Evolutionary conservation across 2,329 filamentous ascomycete species (phyloP).

Genomic region (Byssothecium circinans): DNA sequence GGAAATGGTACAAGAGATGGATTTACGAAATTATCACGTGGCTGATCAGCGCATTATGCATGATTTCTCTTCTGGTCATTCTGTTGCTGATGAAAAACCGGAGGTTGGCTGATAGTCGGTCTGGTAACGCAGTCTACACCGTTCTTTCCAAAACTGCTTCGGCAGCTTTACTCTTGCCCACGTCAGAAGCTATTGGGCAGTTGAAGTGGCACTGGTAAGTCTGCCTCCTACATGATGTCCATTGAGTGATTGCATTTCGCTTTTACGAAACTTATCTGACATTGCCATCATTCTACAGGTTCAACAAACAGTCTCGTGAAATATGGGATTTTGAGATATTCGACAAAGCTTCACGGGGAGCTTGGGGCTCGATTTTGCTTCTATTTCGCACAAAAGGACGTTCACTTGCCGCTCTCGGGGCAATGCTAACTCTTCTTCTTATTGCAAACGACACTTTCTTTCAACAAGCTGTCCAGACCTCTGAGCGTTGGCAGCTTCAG

Average conservation of each 20-base stretch:
- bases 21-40: constrained; percentile 17
- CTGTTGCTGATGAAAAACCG: constrained; percentile 32
- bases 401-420: constrained; percentile 25
- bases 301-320: constrained; percentile 20
- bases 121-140: constrained; percentile 24
- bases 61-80: constrained; percentile 36
- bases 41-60: constrained; percentile 14
- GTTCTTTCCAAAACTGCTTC: constrained; percentile 29
- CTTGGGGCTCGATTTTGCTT: constrained; percentile 25
- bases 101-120: constrained; percentile 34
- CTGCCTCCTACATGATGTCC: constrained; percentile 14
- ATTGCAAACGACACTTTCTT: constrained; percentile 36
- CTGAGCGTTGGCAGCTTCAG: constrained; percentile 18
- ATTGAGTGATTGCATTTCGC: constrained; percentile 21
- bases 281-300: constrained; percentile 18
- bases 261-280: constrained; percentile 13
- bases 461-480: constrained; percentile 33
- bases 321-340: constrained; percentile 43
- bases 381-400: constrained; percentile 22
- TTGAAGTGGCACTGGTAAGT: constrained; percentile 40
- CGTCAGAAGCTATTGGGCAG: constrained; percentile 34
- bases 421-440: constrained; percentile 19
- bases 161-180: constrained; percentile 26
- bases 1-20: constrained; percentile 13
- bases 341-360: constrained; percentile 34